Conservation (phyloP, 2,329 filamentous ascomycete species). For the Colletotrichum filicis region DNA sequence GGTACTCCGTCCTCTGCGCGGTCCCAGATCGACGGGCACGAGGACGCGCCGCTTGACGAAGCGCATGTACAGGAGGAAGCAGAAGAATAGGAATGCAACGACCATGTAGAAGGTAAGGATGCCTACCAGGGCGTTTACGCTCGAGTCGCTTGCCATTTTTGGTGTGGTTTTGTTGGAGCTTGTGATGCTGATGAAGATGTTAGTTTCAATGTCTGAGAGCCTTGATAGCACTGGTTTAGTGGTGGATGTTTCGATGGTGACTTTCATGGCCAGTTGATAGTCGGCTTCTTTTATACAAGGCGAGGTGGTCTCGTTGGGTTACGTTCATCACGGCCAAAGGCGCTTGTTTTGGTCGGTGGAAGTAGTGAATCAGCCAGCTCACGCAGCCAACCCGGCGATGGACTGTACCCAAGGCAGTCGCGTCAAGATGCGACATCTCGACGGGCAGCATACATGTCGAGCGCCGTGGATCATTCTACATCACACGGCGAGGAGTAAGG, state of each 20-base stretch:
- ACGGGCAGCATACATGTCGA: neutral
- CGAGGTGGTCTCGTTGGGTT: neutral
- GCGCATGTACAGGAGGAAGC: neutral
- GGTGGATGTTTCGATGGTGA: neutral
- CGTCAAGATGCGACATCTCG: neutral
- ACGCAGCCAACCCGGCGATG: no score
- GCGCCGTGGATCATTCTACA: neutral
- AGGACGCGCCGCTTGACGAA: neutral
- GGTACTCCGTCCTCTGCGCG: neutral
- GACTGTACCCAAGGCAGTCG: neutral
- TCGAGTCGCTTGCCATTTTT: neutral
- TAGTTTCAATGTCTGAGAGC: neutral
- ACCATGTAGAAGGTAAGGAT: neutral
- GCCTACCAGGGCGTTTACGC: neutral
- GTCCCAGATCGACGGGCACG: neutral
- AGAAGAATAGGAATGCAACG: neutral
- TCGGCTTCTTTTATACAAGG: neutral
- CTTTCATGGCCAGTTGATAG: neutral
- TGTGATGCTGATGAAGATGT: neutral
- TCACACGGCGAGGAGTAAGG: neutral
- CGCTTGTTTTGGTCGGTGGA: neutral
- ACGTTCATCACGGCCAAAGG: neutral
- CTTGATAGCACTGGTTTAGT: neutral
- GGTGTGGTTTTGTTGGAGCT: neutral
- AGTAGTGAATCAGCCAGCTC: neutral